A percentile compares a stretch with the other conserved stretches of the same genome.
These are phyloP conservation scores for Rauvolfia tetraphylla DNA, from an alignment of 257 asterid species.

Conservation along the genomic window DNA sequence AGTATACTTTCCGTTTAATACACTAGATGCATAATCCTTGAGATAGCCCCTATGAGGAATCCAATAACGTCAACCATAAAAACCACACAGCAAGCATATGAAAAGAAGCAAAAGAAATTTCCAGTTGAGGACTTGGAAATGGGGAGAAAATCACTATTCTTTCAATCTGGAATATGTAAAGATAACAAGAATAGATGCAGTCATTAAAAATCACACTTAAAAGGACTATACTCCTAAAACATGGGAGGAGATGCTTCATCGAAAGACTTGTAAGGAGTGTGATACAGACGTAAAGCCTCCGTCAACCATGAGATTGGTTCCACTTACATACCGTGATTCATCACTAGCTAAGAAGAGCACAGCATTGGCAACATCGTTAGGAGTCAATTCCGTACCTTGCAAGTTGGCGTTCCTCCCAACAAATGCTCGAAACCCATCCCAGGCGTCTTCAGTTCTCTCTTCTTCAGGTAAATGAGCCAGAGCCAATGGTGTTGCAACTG, in stretches of 20 bases:
- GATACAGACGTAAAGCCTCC: slow-evolving; percentile 73
- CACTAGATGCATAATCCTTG: not conserved
- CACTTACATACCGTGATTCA: slow-evolving; percentile 80
- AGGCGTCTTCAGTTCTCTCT: slow-evolving; percentile 62
- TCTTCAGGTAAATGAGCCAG: slow-evolving; percentile 73
- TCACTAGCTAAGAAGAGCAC: slow-evolving; percentile 84
- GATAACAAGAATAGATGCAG: not conserved
- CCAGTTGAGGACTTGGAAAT: not conserved
- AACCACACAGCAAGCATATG: not conserved
- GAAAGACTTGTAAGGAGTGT: slow-evolving; percentile 62
- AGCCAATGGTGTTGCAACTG: slow-evolving; percentile 63
- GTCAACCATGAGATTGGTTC: slow-evolving; percentile 81
- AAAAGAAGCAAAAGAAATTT: not conserved
- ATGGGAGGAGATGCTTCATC: slow-evolving; percentile 26
- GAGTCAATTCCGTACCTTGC: slow-evolving; percentile 69
- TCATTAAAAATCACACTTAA: not conserved
- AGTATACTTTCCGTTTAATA: too few relatives aligned
- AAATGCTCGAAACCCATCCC: slow-evolving; percentile 57
- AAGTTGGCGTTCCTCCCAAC: slow-evolving; percentile 58
- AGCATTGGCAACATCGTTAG: slow-evolving; percentile 70
- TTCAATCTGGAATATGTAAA: not conserved
- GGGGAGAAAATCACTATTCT: too few relatives aligned
- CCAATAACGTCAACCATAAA: too few relatives aligned
- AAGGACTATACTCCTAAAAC: not conserved
- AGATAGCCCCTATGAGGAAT: not conserved